phyloP scores from a whole-genome alignment of 2,329 filamentous ascomycete species.

The Colletotrichum tanaceti region DNA sequence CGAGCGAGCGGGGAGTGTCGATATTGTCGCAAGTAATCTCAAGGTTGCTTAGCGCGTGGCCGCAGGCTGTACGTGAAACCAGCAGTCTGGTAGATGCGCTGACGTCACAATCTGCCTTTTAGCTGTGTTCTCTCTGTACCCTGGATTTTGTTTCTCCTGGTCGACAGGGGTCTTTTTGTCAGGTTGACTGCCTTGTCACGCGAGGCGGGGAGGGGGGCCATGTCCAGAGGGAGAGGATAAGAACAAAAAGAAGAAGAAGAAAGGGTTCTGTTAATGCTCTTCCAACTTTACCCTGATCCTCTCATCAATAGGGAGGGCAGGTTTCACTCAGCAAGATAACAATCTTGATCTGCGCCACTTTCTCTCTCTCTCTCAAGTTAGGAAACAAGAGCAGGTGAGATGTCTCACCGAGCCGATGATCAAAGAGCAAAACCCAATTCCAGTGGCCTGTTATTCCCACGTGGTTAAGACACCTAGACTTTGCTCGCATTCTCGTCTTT shows the following conservation, averaged over 20 bases:
- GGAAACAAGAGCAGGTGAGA: not conserved
- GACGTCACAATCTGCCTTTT: slow-evolving; percentile 8
- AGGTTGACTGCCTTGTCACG: not conserved
- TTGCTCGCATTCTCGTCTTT: not conserved
- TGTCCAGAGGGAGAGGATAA: not conserved
- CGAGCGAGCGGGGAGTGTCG: not conserved
- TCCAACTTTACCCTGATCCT: not conserved
- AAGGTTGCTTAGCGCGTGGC: not conserved
- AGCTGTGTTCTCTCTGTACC: not conserved
- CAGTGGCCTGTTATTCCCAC: not conserved
- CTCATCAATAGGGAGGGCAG: not conserved
- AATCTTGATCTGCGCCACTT: not conserved
- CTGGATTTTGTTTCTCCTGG: not conserved
- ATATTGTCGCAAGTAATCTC: not conserved
- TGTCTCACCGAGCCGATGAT: not conserved
- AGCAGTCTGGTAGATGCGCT: not conserved
- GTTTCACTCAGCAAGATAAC: slow-evolving; percentile 12
- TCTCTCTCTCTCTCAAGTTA: not conserved
- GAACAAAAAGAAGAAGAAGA: not conserved
- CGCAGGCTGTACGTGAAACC: not conserved
- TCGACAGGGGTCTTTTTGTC: not conserved
- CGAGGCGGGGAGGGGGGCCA: not conserved
- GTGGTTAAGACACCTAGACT: not conserved
- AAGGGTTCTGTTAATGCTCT: not conserved
- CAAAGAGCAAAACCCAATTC: not conserved